These are phyloP conservation scores for Calonectria pseudoreteaudii DNA, from an alignment of 2,329 filamentous ascomycete genomes.

Conservation along the genomic window DNA sequence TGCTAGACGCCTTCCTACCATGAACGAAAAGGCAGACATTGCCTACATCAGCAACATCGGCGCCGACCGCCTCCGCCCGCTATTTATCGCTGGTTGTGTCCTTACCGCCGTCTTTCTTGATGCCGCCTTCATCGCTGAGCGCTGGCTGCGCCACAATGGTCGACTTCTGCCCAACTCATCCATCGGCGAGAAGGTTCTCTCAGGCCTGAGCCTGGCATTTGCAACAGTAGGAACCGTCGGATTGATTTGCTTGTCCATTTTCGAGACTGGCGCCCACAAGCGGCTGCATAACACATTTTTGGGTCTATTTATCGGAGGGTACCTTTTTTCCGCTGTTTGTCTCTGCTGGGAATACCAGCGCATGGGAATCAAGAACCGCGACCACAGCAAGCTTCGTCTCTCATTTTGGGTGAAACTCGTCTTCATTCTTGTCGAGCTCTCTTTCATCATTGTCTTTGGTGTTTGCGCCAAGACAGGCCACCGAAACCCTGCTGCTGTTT, in stretches of 20 bases:
- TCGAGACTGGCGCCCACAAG: conserved; percentile 80
- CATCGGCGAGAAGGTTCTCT: conserved; percentile 71
- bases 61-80: conserved; percentile 73
- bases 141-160: conserved; percentile 85
- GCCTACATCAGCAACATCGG: conserved; percentile 80
- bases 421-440: conserved; percentile 86
- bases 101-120: conserved; percentile 85
- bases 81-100: conserved; percentile 80
- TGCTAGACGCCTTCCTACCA: conserved; percentile 68
- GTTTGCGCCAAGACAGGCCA: conserved; percentile 60
- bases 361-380: conserved; percentile 80
- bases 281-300: conserved; percentile 81
- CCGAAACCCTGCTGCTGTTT: conserved; percentile 77
- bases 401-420: conserved; percentile 90
- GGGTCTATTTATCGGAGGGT: conserved; percentile 85
- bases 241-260: conserved; percentile 85
- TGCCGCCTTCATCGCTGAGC: conserved; percentile 82
- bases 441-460: conserved; percentile 79
- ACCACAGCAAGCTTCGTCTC: conserved; percentile 77
- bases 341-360: conserved; percentile 92
- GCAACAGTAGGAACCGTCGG: conserved; percentile 82
- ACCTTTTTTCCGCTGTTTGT: conserved; percentile 86
- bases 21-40: conserved; percentile 68
- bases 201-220: conserved; percentile 70
- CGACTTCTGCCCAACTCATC: conserved; percentile 81